These are phyloP conservation scores for Corynascus novoguineensis DNA, from an alignment of 495 filamentous ascomycete species.

Conservation along the genomic window DNA sequence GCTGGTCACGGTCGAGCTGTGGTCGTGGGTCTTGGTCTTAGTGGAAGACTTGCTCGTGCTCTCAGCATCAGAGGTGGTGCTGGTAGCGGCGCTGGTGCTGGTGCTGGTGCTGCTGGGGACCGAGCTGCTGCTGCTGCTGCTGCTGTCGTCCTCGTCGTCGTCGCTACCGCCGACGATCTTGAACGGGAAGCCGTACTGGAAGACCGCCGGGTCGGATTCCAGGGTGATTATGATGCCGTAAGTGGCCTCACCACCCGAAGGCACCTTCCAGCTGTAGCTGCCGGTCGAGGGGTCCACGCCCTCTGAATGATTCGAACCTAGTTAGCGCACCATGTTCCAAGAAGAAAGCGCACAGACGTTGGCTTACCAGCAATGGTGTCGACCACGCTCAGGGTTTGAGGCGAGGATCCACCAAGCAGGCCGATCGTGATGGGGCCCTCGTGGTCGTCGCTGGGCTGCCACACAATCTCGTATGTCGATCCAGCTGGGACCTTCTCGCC, in stretches of 20 bases:
- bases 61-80: slow-evolving; percentile 9
- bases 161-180: slow-evolving; percentile 27
- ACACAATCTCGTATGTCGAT: slow-evolving; percentile 32
- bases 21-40: slow-evolving; percentile 9
- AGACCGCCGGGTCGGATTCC: slow-evolving; percentile 31
- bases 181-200: slow-evolving; percentile 50
- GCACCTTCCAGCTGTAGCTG: slow-evolving; percentile 37
- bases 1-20: background rate
- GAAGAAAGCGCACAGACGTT: background rate
- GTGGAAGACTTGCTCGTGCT: slow-evolving; percentile 10
- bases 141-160: too few species aligned
- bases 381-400: slow-evolving; percentile 25
- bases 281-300: slow-evolving; percentile 30
- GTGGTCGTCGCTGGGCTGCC: slow-evolving; percentile 26
- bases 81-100: slow-evolving; percentile 15
- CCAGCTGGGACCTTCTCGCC: slow-evolving; percentile 37
- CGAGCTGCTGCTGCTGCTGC: background rate
- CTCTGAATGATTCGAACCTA: slow-evolving; percentile 16
- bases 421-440: slow-evolving; percentile 34
- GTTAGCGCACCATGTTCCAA: slow-evolving; percentile 14
- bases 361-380: slow-evolving; percentile 37
- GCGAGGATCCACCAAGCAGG: slow-evolving; percentile 37
- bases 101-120: background rate
- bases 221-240: slow-evolving; percentile 44
- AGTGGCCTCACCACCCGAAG: slow-evolving; percentile 32